A percentile compares a stretch with the other conserved stretches of the same genome.
These are phyloP conservation scores for Ottelia alismoides DNA, from an alignment of 106 monocot genomes.

Conservation along the genomic window DNA sequence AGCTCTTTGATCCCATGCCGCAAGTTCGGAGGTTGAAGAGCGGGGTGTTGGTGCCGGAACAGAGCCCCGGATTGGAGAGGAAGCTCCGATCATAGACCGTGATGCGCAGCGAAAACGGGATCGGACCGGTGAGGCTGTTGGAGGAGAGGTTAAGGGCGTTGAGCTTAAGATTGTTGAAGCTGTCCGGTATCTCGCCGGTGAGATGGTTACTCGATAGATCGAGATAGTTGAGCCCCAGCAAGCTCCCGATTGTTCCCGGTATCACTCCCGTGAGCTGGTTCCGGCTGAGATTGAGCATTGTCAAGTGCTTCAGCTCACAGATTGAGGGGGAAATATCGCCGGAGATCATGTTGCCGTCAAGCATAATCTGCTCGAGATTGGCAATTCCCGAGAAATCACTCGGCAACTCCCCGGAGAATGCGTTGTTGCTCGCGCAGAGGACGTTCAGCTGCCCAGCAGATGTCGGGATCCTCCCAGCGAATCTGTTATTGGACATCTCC, in stretches of 20 bases:
- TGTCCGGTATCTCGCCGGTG: constrained; percentile 32
- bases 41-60: too few species aligned
- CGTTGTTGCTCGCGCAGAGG: constrained; percentile 25
- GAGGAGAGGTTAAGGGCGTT: too few species aligned
- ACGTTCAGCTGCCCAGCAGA: constrained; percentile 12
- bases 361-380: constrained; percentile 9
- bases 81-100: constrained; percentile 14
- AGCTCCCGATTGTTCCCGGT: constrained; percentile 29
- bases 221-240: constrained; percentile 41
- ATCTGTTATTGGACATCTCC: constrained; percentile 30
- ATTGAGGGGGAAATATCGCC: constrained; percentile 26
- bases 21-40: constrained; percentile 19
- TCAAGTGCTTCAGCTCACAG: constrained; percentile 10
- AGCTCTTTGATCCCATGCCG: not conserved
- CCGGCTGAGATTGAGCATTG: constrained; percentile 26
- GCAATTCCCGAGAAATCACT: constrained; percentile 4
- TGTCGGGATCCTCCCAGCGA: constrained; percentile 33
- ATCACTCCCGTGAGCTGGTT: constrained; percentile 52
- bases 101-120: too few species aligned
- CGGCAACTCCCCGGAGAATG: constrained; percentile 30
- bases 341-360: constrained; percentile 26
- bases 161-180: constrained; percentile 18
- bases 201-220: constrained; percentile 60
- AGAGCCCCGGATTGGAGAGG: constrained; percentile 39
- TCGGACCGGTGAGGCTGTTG: too few species aligned